phyloP scores from a whole-genome alignment of 2,329 filamentous ascomycete species.

The Aureobasidium vineae region DNA sequence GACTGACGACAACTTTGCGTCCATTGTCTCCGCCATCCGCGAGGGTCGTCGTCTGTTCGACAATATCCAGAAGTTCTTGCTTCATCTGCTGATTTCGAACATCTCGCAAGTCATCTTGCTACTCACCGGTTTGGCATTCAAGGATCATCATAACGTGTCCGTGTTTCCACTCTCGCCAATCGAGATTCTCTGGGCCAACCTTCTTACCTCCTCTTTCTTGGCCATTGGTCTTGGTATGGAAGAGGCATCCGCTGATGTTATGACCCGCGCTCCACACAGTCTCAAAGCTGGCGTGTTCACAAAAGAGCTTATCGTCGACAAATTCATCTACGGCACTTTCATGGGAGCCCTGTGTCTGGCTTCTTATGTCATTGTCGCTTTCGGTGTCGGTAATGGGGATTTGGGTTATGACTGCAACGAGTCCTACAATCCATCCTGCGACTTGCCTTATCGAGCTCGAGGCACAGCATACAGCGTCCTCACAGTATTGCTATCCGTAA shows the following conservation, averaged over 20 bases:
- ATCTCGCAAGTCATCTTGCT: slow-evolving; percentile 51
- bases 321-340: slow-evolving; percentile 50
- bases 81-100: slow-evolving; percentile 51
- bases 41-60: slow-evolving; percentile 49
- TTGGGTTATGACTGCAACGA: slow-evolving; percentile 48
- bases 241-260: slow-evolving; percentile 48
- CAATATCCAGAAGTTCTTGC: slow-evolving; percentile 51
- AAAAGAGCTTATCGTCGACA: slow-evolving; percentile 48
- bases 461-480: slow-evolving; percentile 49
- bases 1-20: slow-evolving; percentile 48
- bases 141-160: slow-evolving; percentile 45
- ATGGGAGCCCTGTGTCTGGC: slow-evolving; percentile 48
- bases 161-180: slow-evolving; percentile 49
- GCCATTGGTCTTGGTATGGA: slow-evolving; percentile 50
- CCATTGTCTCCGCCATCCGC: slow-evolving; percentile 47
- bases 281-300: slow-evolving; percentile 48
- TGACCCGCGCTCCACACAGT: slow-evolving; percentile 48
- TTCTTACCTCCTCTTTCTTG: slow-evolving; percentile 50
- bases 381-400: slow-evolving; percentile 45
- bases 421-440: slow-evolving; percentile 44
- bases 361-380: slow-evolving; percentile 48
- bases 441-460: slow-evolving; percentile 46
- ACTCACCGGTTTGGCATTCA: slow-evolving; percentile 49
- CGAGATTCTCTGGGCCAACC: slow-evolving; percentile 51
- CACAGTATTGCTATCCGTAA: slow-evolving; percentile 47